Base-by-base conservation (phyloP, 345 rosid genomes). In the Salix purpurea region DNA sequence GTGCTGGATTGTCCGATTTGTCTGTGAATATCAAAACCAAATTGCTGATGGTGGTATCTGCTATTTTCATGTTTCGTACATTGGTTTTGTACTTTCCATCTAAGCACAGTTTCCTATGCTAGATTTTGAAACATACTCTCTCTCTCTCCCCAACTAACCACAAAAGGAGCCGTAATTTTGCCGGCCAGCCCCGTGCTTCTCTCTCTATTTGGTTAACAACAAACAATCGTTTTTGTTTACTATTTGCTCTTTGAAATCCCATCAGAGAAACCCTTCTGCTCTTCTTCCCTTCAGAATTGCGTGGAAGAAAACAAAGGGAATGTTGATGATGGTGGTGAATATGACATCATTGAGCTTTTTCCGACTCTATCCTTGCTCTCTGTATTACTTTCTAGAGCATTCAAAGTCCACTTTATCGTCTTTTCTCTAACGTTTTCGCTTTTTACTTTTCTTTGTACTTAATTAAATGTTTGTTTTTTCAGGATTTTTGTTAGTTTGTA, bases 401-500 rank as follows among this genome's bases (percentile, higher is more conserved):
- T 74, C 34, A 1, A 75, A 82, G 84, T 91, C 90, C 83, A 76
- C 76, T 9, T 81, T 81, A 42, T 67, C 83, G 77, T 73, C 80
- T 79, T 16, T 46, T 70, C 64, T 77, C 69, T 74, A 34, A 21
- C 15, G 69, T 62, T 42, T 76, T 28, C 75, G 58, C 46, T 65
- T 12, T 32, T 65, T 12, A 48, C 79, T 39, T 70, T 72, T 68
- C 23, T 26, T 78, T 76, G 9, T 64, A 16, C 75, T 48, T 67
- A 68, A 69, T n/a, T 67, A 68, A 74, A 69, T n/a, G 0, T 34
- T 12, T 3, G 32, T 5, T 54, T 28, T 72, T n/a, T 58, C n/a
- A 23, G 19, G 39, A 30, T 8, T 50, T 74, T 26, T 21, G 23
- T 19, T 26, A 34, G 11, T 4, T 75, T 56, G 52, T 73, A 69